A percentile compares a stretch with the other conserved stretches of the same genome.
Conservation (phyloP, 805 yeast species). For the Candida pini region DNA sequence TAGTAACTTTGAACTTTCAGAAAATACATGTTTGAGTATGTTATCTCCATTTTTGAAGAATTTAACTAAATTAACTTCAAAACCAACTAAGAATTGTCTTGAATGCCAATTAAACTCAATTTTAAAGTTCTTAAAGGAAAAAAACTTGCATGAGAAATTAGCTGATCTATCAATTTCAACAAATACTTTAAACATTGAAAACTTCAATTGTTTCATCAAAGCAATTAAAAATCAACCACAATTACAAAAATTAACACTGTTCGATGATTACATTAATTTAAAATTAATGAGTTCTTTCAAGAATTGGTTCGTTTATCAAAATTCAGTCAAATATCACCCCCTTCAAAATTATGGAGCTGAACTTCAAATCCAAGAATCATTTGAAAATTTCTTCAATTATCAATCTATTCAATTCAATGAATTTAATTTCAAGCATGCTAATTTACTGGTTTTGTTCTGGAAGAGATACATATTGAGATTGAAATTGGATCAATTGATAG, state of each 20-base stretch:
- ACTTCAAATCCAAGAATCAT: slow-evolving; percentile 12
- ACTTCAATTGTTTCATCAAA: slow-evolving; percentile 5
- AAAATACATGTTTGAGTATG: slow-evolving; percentile 6
- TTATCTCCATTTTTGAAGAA: slow-evolving; percentile 15
- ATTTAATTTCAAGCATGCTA: slow-evolving; percentile 12
- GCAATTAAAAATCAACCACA: slow-evolving; percentile 4
- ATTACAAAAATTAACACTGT: slow-evolving; percentile 12
- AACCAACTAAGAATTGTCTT: slow-evolving; percentile 24
- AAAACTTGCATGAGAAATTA: slow-evolving; percentile 4
- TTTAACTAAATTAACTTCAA: slow-evolving; percentile 15
- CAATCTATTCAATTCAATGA: slow-evolving; percentile 12
- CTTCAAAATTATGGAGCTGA: slow-evolving; percentile 17
- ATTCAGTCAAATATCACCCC: slow-evolving; percentile 14
- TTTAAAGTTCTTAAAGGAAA: slow-evolving; percentile 6
- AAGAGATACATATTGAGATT: slow-evolving; percentile 12
- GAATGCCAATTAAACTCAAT: slow-evolving; percentile 21
- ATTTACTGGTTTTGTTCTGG: slow-evolving; percentile 23
- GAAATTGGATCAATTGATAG: slow-evolving; percentile 7
- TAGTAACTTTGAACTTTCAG: background rate
- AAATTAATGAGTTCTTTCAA: slow-evolving; percentile 18
- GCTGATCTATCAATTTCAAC: slow-evolving; percentile 12
- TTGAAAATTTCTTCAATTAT: slow-evolving; percentile 14
- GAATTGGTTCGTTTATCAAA: slow-evolving; percentile 21
- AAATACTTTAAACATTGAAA: slow-evolving; percentile 13
- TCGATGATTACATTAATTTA: slow-evolving; percentile 19